These are phyloP conservation scores for Endocladia muricata DNA, from an alignment of 31 red algal species.

Conservation along the genomic window DNA sequence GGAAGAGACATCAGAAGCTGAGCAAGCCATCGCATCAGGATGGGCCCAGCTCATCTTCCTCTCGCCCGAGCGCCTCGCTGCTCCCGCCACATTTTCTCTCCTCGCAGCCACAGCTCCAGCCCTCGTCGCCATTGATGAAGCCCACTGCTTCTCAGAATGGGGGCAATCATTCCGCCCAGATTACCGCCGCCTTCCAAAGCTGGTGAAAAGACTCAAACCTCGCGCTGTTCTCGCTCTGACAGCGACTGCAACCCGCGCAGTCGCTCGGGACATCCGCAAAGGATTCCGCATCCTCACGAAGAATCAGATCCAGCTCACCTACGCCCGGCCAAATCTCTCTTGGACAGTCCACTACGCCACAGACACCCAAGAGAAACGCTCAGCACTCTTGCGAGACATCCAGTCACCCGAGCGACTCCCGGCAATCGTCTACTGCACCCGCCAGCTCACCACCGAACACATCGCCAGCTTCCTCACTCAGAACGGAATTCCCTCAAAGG, in stretches of 20 bases:
- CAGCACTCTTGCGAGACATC: no score
- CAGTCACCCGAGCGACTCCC: no score
- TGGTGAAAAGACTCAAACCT: slow-evolving; percentile 1
- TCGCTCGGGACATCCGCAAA: slow-evolving; percentile 35
- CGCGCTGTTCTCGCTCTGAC: slow-evolving; percentile 56
- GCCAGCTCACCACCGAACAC: no score
- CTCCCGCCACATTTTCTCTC: neutral
- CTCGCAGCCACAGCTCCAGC: neutral
- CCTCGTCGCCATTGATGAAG: slow-evolving; percentile 61
- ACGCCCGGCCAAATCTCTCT: no score
- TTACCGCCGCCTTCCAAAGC: slow-evolving; percentile 23
- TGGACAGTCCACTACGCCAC: no score
- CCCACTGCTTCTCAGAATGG: slow-evolving; percentile 78
- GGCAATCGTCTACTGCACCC: no score
- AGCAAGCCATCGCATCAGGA: neutral
- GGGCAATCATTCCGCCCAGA: slow-evolving; percentile 71
- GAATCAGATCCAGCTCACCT: no score
- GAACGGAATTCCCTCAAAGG: no score
- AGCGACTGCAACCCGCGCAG: slow-evolving; percentile 44
- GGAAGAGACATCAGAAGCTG: neutral
- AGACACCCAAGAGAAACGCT: no score
- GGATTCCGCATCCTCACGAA: no score
- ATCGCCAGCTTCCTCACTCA: no score
- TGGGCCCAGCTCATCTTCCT: slow-evolving; percentile 50
- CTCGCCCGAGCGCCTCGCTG: slow-evolving; percentile 55